A percentile compares a stretch with the other conserved stretches of the same genome.
These are phyloP conservation scores for Phoenix roebelenii DNA, from an alignment of 176 grass and related monocot genomes.

Conservation along the genomic window DNA sequence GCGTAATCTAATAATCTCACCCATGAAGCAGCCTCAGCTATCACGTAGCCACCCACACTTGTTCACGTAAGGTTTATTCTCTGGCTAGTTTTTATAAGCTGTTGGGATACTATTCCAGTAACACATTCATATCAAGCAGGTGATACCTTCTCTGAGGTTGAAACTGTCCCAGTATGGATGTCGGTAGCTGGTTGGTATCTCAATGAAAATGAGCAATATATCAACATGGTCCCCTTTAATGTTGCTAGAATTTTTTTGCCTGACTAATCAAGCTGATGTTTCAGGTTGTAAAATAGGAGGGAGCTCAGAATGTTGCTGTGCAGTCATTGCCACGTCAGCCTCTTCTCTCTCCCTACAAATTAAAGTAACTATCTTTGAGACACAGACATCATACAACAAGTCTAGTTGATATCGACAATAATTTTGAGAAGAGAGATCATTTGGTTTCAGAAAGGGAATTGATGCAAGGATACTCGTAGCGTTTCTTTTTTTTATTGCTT, in stretches of 20 bases:
- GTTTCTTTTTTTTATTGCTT: no score
- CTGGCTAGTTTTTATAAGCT: not conserved
- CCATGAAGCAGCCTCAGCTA: constrained; percentile 38
- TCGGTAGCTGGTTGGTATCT: no score
- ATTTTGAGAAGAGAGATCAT: no score
- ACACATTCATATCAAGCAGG: no score
- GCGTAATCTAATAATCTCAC: constrained; percentile 57
- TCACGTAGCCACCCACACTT: constrained; percentile 29
- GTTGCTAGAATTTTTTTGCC: not conserved
- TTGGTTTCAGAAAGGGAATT: no score
- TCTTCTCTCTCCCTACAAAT: not conserved
- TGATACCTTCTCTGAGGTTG: not conserved
- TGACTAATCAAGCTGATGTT: constrained; percentile 29
- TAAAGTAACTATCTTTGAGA: no score
- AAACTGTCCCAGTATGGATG: not conserved
- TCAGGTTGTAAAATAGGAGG: constrained; percentile 45
- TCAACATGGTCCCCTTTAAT: not conserved
- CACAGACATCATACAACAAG: no score
- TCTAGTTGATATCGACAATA: no score
- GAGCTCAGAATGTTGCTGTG: constrained; percentile 6
- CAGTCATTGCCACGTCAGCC: not conserved
- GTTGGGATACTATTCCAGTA: no score
- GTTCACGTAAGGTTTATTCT: constrained; percentile 44
- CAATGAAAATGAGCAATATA: no score
- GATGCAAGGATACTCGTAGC: no score